phyloP scores from a whole-genome alignment of 2,329 filamentous ascomycete species.

The Chaetoscypha palmicola region DNA sequence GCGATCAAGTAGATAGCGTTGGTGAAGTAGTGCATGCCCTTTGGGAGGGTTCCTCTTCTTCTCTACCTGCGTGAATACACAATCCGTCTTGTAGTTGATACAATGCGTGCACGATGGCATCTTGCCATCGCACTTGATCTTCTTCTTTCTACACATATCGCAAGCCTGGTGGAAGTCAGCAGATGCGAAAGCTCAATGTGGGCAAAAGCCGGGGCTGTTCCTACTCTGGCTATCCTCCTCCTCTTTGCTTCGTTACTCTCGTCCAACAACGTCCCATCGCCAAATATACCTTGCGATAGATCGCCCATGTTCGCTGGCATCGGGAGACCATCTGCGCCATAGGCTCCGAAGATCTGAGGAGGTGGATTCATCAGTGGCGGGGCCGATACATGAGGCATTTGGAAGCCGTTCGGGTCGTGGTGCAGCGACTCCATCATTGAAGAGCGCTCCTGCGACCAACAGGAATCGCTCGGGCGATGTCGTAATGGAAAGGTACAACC shows the following conservation, averaged over 20 bases:
- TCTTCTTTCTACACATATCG: conserved; percentile 82
- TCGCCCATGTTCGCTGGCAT: conserved; percentile 50
- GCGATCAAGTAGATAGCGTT: conserved; percentile 1
- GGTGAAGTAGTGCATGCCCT: conserved; percentile 52
- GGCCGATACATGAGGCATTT: conserved; percentile 53
- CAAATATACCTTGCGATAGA: conserved; percentile 53
- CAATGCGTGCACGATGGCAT: conserved; percentile 93
- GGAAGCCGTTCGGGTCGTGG: conserved; percentile 42
- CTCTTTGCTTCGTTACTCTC: conserved; percentile 70
- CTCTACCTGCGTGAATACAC: conserved; percentile 94
- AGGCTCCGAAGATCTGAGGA: conserved; percentile 62
- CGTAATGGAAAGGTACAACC: too few species aligned
- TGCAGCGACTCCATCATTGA: conserved; percentile 20
- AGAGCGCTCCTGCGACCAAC: background rate
- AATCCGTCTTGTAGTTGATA: conserved; percentile 96
- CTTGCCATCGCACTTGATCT: conserved; percentile 97
- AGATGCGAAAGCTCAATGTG: background rate
- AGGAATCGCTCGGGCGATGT: background rate
- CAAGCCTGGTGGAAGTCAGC: conserved; percentile 38
- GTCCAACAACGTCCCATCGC: conserved; percentile 49
- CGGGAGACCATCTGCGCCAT: conserved; percentile 52
- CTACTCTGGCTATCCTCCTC: conserved; percentile 54
- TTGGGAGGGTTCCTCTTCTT: conserved; percentile 98
- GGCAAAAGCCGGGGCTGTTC: conserved; percentile 26
- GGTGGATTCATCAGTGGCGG: conserved; percentile 59